phyloP scores from a whole-genome alignment of 148 eudicot genomes.

The Vaccinium corymbosum region DNA sequence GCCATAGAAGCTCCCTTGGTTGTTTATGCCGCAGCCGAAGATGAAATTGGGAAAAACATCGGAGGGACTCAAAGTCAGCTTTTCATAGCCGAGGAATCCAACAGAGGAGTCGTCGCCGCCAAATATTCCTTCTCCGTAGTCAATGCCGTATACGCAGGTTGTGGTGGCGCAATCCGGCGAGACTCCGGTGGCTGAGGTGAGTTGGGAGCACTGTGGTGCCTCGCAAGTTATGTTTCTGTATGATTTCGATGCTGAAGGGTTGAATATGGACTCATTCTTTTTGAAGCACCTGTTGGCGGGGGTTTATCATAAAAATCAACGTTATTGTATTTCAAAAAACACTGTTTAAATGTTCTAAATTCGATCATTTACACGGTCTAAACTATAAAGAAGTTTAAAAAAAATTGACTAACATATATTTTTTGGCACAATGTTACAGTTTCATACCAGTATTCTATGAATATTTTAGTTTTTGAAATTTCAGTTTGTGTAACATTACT shows the following conservation, averaged over 20 bases:
- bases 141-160: conserved; percentile 50
- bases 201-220: conserved; percentile 40
- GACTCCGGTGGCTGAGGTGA: conserved; percentile 39
- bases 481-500: too few relatives aligned
- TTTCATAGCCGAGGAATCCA: background rate
- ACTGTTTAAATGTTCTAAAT: too few relatives aligned
- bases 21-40: conserved; percentile 55
- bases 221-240: conserved; percentile 55
- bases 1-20: conserved; percentile 56
- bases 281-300: background rate
- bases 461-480: too few relatives aligned
- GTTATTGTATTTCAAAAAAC: too few relatives aligned
- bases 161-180: conserved; percentile 36
- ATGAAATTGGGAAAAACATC: background rate
- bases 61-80: background rate
- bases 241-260: conserved; percentile 27
- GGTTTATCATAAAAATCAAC: too few relatives aligned
- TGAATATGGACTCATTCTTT: background rate
- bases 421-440: too few relatives aligned
- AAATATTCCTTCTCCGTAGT: conserved; percentile 40
- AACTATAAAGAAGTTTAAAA: too few relatives aligned
- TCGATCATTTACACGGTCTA: too few relatives aligned
- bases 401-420: too few relatives aligned
- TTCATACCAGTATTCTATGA: too few relatives aligned
- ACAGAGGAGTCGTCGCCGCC: background rate